Evolutionary conservation across 1,139 yeast species (phyloP), one percentile per base, ranked within the genome.

Genomic region (Geotrichum cucujoidarum): DNA sequence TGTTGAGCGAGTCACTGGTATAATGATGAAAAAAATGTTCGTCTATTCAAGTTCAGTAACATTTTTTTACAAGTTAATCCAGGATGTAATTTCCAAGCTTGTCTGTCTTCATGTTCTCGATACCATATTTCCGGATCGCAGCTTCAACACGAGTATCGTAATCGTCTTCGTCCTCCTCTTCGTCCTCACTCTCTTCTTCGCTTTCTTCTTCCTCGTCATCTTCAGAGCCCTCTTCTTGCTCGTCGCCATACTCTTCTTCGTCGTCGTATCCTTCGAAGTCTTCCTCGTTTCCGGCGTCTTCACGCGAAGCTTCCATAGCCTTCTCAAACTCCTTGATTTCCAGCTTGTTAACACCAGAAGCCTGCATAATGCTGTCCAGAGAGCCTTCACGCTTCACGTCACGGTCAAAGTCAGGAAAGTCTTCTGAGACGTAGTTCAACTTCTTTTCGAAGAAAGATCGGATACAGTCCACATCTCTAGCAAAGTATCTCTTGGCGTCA

Each of bases 391-490:
- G 77, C 52, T 70, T 57, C 3, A 92, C 81, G 62, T 92, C 97
- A 57, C 92, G 74, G 33, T 73, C 71, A 67, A 90, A 88, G 46
- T 74, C 77, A 1, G 98, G 98, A 60, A 82, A 86, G 20, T 89
- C 85, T 57, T 84, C 73, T 4, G 95, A 95, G 11, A 72, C 73
- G 60, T 86, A 94, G 55, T 79, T 78, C 59, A 92, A 77, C 65
- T 86, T 85, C 65, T 80, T 81, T 54, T 75, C 81, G 68, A 92
- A 92, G 61, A 90, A 94, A 43, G 81, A 75, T 54, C 89, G 74
- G 52, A 92, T 81, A 62, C 97, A 90, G 52, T 87, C 84, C 21
- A 92, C 95, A 68, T 92, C 99, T 68, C 98, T 77, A 57, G 86
- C 81, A 64, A 92, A 92, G 64, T 87, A 90, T 51, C 75, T 76